Percentiles rank a stretch among this genome's conserved stretches.
These are phyloP conservation scores for Rossbeevera mucosa DNA, from an alignment of 768 basidiomycete genomes.

Conservation along the genomic window DNA sequence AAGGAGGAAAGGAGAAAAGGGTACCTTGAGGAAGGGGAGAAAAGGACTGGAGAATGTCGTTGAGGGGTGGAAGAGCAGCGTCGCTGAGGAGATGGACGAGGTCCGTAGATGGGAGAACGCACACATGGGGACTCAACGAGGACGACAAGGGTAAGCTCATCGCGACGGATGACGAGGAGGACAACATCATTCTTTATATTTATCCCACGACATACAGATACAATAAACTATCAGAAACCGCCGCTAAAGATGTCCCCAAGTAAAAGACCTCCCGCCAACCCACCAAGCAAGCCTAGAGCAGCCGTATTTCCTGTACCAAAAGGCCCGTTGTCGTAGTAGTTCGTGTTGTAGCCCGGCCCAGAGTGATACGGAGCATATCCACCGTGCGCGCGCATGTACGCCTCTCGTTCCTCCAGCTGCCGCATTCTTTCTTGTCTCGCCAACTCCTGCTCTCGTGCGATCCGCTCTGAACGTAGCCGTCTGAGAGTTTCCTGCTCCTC, in stretches of 20 bases:
- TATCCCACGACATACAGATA: conserved; percentile 6
- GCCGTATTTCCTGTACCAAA: conserved; percentile 7
- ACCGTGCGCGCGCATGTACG: conserved; percentile 32
- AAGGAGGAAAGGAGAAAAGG: conserved; percentile 9
- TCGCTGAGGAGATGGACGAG: conserved; percentile 54
- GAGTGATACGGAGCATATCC: conserved; percentile 30
- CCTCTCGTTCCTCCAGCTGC: conserved; percentile 29
- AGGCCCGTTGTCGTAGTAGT: not conserved
- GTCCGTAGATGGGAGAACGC: conserved; percentile 68
- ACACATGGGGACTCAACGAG: conserved; percentile 80
- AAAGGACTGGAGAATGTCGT: conserved; percentile 77
- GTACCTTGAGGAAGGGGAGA: conserved; percentile 78
- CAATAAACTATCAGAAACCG: conserved; percentile 28
- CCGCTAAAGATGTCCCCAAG: conserved; percentile 43
- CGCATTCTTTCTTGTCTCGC: conserved; percentile 17
- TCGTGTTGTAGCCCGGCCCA: conserved; percentile 8
- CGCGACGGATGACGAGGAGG: conserved; percentile 2
- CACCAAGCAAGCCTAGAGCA: conserved; percentile 33
- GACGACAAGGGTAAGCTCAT: conserved; percentile 58
- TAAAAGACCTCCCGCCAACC: conserved; percentile 47
- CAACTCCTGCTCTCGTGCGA: conserved; percentile 20
- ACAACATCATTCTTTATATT: not conserved
- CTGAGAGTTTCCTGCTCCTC: conserved; percentile 31
- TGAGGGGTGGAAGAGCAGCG: conserved; percentile 62
- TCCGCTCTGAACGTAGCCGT: conserved; percentile 30